These are phyloP conservation scores for Scedosporium boydii DNA, from an alignment of 2,329 filamentous ascomycete genomes.

Conservation along the genomic window DNA sequence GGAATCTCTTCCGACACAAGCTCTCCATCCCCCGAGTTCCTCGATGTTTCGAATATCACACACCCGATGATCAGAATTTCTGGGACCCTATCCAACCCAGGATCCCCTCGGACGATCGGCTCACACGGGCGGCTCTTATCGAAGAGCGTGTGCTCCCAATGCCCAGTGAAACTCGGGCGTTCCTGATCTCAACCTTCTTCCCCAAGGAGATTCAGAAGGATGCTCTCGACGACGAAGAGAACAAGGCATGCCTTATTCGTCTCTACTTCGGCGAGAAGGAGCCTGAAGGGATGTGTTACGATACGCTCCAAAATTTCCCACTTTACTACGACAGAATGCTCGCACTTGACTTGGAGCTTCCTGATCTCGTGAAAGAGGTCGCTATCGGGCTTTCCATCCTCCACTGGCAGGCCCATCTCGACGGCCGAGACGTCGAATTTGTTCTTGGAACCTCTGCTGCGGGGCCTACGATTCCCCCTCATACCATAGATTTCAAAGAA, in stretches of 20 bases:
- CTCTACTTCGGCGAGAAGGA: background rate
- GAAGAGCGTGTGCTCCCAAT: background rate
- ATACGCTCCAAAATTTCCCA: background rate
- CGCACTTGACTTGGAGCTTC: background rate
- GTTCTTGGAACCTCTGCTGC: background rate
- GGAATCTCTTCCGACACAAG: background rate
- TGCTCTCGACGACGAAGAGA: background rate
- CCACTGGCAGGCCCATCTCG: background rate
- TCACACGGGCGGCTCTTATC: background rate
- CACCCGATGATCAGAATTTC: background rate
- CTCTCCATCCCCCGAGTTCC: background rate
- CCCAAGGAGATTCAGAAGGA: background rate
- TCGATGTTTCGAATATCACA: background rate
- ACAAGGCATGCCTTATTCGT: background rate
- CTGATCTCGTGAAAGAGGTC: background rate
- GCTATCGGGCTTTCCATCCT: background rate
- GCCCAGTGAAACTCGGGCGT: background rate
- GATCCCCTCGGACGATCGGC: background rate
- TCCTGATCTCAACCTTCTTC: background rate
- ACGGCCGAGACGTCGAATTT: background rate
- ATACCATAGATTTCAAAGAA: background rate
- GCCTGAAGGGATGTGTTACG: background rate
- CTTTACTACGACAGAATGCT: background rate
- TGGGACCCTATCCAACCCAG: background rate
- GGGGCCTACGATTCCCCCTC: background rate